Evolutionary conservation across 2,329 filamentous ascomycete species (phyloP).

Genomic region (Dendrostoma leiphaemia): DNA sequence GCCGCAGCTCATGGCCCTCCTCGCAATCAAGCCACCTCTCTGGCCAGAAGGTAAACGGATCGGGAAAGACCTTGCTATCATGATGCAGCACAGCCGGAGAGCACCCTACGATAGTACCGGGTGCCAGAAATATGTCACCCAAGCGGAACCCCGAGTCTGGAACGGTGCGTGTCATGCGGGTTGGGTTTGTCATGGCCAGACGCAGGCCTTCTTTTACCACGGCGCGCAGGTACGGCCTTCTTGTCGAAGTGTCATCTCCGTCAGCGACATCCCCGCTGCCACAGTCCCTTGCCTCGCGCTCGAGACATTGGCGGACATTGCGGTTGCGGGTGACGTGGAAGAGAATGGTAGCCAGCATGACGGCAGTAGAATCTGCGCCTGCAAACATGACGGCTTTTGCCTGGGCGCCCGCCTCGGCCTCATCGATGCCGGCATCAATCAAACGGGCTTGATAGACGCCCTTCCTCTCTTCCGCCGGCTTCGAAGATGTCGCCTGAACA

Average conservation of each 20-base stretch:
- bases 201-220: slow-evolving; percentile 22
- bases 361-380: slow-evolving; percentile 51
- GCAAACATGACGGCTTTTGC: slow-evolving; percentile 37
- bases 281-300: slow-evolving; percentile 53
- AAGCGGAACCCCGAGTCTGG: neutral
- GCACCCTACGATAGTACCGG: slow-evolving; percentile 60
- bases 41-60: slow-evolving; percentile 19
- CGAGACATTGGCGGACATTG: slow-evolving; percentile 43
- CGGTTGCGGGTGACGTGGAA: slow-evolving; percentile 60
- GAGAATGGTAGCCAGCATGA: slow-evolving; percentile 47
- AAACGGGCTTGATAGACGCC: neutral
- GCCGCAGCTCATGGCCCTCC: neutral
- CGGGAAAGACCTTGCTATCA: slow-evolving; percentile 20
- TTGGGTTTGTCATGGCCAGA: slow-evolving; percentile 20
- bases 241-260: slow-evolving; percentile 34
- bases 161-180: slow-evolving; percentile 18
- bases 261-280: slow-evolving; percentile 39
- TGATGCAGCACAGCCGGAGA: slow-evolving; percentile 52
- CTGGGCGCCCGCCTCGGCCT: slow-evolving; percentile 1
- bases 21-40: slow-evolving; percentile 21
- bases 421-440: neutral
- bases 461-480: neutral
- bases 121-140: slow-evolving; percentile 46
- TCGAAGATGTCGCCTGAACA: neutral
- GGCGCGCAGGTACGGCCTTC: slow-evolving; percentile 47